Evolutionary conservation across 768 basidiomycete species (phyloP).

Genomic region (Psilocybe cubensis): DNA sequence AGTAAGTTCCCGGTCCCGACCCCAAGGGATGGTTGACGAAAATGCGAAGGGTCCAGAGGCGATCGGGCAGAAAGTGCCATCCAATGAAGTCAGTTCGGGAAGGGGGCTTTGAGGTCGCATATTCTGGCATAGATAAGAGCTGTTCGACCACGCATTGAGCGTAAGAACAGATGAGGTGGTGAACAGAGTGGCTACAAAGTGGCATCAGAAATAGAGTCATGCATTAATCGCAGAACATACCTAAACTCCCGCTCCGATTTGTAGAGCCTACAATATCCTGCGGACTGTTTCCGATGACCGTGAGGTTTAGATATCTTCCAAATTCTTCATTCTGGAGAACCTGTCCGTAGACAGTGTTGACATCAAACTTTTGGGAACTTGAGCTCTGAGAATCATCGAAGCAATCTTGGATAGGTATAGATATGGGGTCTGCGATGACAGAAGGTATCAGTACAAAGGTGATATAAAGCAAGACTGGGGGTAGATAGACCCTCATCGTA

Average conservation of each 20-base stretch:
- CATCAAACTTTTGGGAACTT: constrained; percentile 62
- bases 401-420: constrained; percentile 70
- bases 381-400: constrained; percentile 51
- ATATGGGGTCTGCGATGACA: constrained; percentile 58
- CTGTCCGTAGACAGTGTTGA: constrained; percentile 77
- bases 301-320: constrained; percentile 65
- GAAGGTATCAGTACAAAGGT: constrained; percentile 19
- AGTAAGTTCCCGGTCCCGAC: constrained; percentile 69
- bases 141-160: constrained; percentile 70
- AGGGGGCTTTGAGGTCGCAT: constrained; percentile 80
- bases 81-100: constrained; percentile 42
- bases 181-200: constrained; percentile 79
- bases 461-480: constrained; percentile 19
- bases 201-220: constrained; percentile 16
- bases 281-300: constrained; percentile 67
- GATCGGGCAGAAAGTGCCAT: constrained; percentile 74
- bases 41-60: constrained; percentile 81
- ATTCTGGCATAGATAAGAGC: constrained; percentile 77
- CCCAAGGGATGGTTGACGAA: constrained; percentile 71
- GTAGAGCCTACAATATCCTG: constrained; percentile 62
- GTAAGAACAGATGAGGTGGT: constrained; percentile 82
- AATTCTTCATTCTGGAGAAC: constrained; percentile 48
- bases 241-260: constrained; percentile 64
- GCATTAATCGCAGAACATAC: constrained; percentile 44
- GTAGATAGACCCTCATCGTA: constrained; percentile 27